These are phyloP conservation scores for Eutrema japonicum DNA, from an alignment of 345 rosid genomes.

Conservation along the genomic window DNA sequence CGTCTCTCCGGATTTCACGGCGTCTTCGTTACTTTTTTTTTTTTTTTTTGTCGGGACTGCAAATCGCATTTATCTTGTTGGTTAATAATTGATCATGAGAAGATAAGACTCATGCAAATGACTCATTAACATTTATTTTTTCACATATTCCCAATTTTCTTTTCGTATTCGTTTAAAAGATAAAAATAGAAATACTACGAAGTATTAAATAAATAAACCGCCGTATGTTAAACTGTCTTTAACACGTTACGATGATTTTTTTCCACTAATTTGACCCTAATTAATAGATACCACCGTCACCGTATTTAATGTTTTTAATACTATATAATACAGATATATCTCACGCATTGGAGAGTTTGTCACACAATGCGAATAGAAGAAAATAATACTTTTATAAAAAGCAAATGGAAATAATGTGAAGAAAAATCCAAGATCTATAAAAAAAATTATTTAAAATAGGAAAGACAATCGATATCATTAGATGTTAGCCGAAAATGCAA, in stretches of 20 bases:
- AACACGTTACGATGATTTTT: slow-evolving; percentile 35
- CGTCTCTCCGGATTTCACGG: slow-evolving; percentile 40
- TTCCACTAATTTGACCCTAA: slow-evolving; percentile 9
- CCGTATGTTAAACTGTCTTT: slow-evolving; percentile 10
- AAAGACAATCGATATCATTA: slow-evolving; percentile 37
- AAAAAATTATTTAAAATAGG: slow-evolving; percentile 4
- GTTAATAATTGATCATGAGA: slow-evolving; percentile 22
- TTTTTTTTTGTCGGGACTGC: slow-evolving; percentile 35
- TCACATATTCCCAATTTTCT: neutral
- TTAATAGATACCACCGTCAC: slow-evolving; percentile 26
- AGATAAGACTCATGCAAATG: slow-evolving; percentile 23
- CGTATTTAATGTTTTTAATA: slow-evolving; percentile 6
- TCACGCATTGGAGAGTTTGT: slow-evolving; percentile 15
- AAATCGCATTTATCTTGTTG: slow-evolving; percentile 32
- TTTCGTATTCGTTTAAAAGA: neutral
- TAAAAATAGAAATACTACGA: neutral
- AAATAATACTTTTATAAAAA: slow-evolving; percentile 21
- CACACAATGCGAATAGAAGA: slow-evolving; percentile 3
- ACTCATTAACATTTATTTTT: neutral
- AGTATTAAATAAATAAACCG: slow-evolving; percentile 1
- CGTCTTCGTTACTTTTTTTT: slow-evolving; percentile 19
- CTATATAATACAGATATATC: neutral
- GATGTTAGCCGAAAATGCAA: slow-evolving; percentile 20
- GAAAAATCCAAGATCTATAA: slow-evolving; percentile 41
- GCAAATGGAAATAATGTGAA: slow-evolving; percentile 40